Evolutionary conservation across 179 eudicot genomes (phyloP), one percentile per base, ranked within the genome.

Genomic region (Heliamphora pulchella): DNA sequence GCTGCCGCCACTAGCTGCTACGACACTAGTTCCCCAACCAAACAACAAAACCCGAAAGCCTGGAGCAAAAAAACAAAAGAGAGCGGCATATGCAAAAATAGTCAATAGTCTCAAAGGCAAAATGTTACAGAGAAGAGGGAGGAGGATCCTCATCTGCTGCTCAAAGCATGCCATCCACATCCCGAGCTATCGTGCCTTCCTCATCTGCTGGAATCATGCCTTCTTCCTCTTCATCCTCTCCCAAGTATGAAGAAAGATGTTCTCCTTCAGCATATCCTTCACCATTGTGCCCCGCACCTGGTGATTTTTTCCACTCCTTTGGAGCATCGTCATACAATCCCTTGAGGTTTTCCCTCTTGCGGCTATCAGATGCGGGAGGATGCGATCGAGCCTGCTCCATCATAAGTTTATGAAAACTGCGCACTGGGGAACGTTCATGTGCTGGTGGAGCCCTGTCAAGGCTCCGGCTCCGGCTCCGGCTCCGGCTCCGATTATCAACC

Each of bases 381-480:
- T 18, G 3, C 2, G 67, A 59, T 58, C 67, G 67, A 75, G 66
- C 78, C 20, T 58, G 66, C n/a, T 44, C 78, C 78, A 75, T 75
- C 78, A 75, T 75, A 17, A 41, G 44, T n/a, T 58, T 48, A 10
- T 75, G 78, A 44, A 75, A 75, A 58, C 78, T 75, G 39, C 78
- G 78, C 15, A 41, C 71, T 0, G 71, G 71, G 31, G 71, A 67
- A 39, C 48, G 17, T 43, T 67, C 71, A 39, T 48, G 71, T 11
- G 7, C 77, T 6, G 82, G 31, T 48, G 71, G 66, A n/a, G 18
- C 54, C 13, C 17, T 69, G 73, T 69, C 66, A 61, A 13, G 14
- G 44, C 78, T 73, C 22, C 74, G 73, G 31, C 82, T 80, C 13
- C 82, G 81, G 46, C 66, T 58, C 20, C 64, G 55, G 17, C 51